Evolutionary conservation across 2,329 filamentous ascomycete genomes (phyloP).

Genomic region (Chaetomium globosum): DNA sequence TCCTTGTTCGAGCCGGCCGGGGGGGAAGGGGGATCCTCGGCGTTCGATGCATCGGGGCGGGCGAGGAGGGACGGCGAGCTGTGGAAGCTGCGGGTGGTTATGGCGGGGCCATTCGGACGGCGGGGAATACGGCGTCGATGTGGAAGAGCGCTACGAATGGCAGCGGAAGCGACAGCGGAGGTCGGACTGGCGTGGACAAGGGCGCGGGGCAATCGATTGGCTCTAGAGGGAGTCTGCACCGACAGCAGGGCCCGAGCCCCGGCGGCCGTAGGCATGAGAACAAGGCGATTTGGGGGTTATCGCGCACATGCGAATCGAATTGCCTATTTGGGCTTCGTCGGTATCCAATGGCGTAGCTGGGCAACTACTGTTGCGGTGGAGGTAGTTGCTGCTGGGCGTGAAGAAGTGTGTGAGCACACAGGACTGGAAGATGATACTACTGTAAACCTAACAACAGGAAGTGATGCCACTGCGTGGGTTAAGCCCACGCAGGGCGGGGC

Average conservation of each 20-base stretch:
- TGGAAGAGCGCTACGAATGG: background rate
- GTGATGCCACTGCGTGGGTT: too few species aligned
- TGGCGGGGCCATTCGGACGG: background rate
- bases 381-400: slow-evolving; percentile 1
- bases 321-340: slow-evolving; percentile 11
- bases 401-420: background rate
- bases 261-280: slow-evolving; percentile 35
- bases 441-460: too few species aligned
- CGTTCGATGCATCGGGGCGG: slow-evolving; percentile 25
- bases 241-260: slow-evolving; percentile 38
- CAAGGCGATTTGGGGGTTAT: slow-evolving; percentile 10
- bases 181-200: slow-evolving; percentile 6
- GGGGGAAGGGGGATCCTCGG: slow-evolving; percentile 4
- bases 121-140: slow-evolving; percentile 9
- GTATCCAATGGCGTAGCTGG: slow-evolving; percentile 15
- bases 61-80: slow-evolving; percentile 25
- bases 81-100: slow-evolving; percentile 26
- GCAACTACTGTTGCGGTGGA: background rate
- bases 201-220: slow-evolving; percentile 29
- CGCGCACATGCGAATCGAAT: slow-evolving; percentile 23
- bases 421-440: too few species aligned
- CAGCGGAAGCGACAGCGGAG: background rate
- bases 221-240: slow-evolving; percentile 26
- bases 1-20: slow-evolving; percentile 18
- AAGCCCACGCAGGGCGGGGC: too few species aligned